phyloP scores from a whole-genome alignment of 345 rosid genomes.

The Eucalyptus sideroxylon region DNA sequence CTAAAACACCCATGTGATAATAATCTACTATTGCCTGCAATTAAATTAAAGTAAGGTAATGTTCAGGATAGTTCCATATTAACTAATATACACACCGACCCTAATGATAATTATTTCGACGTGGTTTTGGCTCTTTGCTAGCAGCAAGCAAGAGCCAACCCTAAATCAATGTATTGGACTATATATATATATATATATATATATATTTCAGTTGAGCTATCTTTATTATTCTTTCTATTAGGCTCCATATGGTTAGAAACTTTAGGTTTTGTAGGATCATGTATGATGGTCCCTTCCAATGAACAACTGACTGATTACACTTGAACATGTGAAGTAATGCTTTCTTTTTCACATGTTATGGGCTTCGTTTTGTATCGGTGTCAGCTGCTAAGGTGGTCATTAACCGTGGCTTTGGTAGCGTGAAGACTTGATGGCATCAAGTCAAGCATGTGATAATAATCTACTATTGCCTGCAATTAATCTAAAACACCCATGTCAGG shows the following conservation, averaged over 20 bases:
- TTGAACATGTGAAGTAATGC: not conserved
- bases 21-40: not conserved
- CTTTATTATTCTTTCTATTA: not conserved
- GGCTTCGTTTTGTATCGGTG: not conserved
- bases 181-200: not conserved
- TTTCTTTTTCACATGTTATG: not conserved
- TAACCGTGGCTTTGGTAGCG: not conserved
- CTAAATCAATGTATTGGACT: not conserved
- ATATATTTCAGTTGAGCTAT: not conserved
- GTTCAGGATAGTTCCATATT: not conserved
- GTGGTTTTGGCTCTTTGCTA: not conserved
- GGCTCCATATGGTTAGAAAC: not conserved
- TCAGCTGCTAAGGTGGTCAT: not conserved
- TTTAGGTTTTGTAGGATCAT: not conserved
- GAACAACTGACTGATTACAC: not conserved
- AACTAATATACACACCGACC: not conserved
- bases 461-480: not conserved
- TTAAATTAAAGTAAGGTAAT: not conserved
- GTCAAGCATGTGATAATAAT: not conserved
- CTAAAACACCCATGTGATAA: not conserved
- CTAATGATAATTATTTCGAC: not conserved
- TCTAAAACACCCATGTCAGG: not conserved
- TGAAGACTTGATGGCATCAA: not conserved
- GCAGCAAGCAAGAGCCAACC: not conserved
- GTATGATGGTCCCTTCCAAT: not conserved